Conservation (phyloP, 306 rosid genomes). For the Malus sieversii region DNA sequence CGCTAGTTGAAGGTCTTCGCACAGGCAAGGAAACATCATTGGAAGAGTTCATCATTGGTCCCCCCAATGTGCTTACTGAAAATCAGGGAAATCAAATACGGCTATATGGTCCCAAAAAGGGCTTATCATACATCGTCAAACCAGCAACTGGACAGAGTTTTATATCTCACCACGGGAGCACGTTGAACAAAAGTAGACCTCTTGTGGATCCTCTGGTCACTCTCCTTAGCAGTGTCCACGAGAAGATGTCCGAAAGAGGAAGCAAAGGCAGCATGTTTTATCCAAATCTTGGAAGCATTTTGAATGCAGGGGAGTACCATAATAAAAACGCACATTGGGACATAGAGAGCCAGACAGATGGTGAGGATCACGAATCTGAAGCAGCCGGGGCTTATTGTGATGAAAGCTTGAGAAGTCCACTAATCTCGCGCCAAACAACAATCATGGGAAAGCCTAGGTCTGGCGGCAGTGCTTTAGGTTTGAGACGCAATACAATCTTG, state of each 20-base stretch:
- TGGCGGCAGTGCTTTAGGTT: background rate
- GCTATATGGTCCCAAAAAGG: background rate
- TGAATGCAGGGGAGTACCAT: background rate
- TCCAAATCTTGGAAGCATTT: background rate
- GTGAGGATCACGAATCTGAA: constrained; percentile 1
- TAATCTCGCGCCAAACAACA: background rate
- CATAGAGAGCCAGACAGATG: constrained; percentile 16
- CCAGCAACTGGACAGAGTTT: background rate
- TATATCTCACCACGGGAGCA: background rate
- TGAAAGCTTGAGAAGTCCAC: constrained; percentile 20
- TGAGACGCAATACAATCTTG: background rate
- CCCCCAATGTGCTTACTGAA: background rate
- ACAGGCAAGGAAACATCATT: constrained; percentile 18
- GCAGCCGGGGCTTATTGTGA: background rate
- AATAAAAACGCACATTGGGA: constrained; percentile 15
- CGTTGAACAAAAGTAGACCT: background rate
- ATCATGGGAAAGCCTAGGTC: background rate
- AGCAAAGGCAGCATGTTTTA: constrained; percentile 1
- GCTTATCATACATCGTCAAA: constrained; percentile 12
- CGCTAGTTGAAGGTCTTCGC: constrained; percentile 21
- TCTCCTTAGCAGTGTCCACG: background rate
- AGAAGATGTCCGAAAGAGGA: background rate
- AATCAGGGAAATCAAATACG: background rate
- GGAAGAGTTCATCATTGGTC: constrained; percentile 15
- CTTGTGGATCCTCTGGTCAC: constrained; percentile 26